Evolutionary conservation across 2,329 filamentous ascomycete genomes (phyloP).

Genomic region (Biscogniauxia mediterranea): DNA sequence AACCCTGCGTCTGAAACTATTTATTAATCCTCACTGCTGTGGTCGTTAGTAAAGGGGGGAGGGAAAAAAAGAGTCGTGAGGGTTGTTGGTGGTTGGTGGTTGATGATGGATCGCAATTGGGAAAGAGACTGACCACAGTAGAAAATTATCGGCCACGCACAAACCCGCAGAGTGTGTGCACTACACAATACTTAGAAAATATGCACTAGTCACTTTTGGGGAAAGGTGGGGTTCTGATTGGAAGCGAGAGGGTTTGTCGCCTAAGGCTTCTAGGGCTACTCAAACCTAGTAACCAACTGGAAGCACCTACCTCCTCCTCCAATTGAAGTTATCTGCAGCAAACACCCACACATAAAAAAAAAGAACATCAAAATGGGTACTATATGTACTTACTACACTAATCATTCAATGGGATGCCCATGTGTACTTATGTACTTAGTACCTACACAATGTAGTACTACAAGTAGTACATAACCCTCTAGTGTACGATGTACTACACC

Average conservation of each 20-base stretch:
- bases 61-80: conserved; percentile 1
- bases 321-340: too few relatives aligned
- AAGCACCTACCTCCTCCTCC: too few relatives aligned
- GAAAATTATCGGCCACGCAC: conserved; percentile 33
- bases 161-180: conserved; percentile 27
- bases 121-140: conserved; percentile 22
- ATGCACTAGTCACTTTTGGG: conserved; percentile 18
- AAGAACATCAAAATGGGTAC: too few relatives aligned
- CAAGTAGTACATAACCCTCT: too few relatives aligned
- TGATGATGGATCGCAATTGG: conserved; percentile 27
- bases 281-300: conserved; percentile 22
- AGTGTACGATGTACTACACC: too few relatives aligned
- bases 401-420: too few relatives aligned
- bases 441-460: too few relatives aligned
- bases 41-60: conserved; percentile 24
- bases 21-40: conserved; percentile 27
- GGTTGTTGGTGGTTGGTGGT: conserved; percentile 27
- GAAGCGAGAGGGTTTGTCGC: conserved; percentile 30
- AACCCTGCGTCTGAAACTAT: conserved; percentile 28
- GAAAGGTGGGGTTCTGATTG: conserved; percentile 23
- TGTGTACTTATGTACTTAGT: too few relatives aligned
- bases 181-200: conserved; percentile 9
- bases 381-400: neutral
- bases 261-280: conserved; percentile 28
- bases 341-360: too few relatives aligned